These are phyloP conservation scores for Phytophthora sp. DNA, from an alignment of 352 stramenopile genomes.

Conservation along the genomic window DNA sequence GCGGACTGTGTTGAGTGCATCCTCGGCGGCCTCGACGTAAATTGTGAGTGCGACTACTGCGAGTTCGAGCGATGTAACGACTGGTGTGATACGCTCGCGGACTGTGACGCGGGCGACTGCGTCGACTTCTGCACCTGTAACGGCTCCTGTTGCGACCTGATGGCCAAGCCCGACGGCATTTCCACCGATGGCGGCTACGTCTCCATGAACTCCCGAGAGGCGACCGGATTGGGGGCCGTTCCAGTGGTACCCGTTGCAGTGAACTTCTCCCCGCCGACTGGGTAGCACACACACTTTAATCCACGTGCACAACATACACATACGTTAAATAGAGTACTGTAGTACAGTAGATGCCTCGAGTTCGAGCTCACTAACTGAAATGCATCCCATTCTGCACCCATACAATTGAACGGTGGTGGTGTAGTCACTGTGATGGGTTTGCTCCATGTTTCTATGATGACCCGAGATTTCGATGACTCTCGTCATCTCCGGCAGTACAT, in stretches of 20 bases:
- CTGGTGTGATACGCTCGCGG: conserved; percentile 15
- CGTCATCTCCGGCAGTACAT: conserved; percentile 2
- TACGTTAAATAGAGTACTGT: too few relatives aligned
- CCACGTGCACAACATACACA: not conserved
- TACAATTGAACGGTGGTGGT: not conserved
- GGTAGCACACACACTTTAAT: too few relatives aligned
- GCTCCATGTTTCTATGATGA: conserved; percentile 9
- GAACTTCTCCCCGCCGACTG: too few relatives aligned
- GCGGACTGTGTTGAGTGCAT: conserved; percentile 18
- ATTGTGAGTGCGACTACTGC: conserved; percentile 14
- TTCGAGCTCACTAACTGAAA: not conserved
- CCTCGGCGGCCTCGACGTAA: conserved; percentile 11
- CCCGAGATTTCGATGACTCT: conserved; percentile 6
- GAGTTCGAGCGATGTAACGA: conserved; percentile 14
- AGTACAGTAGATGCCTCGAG: too few relatives aligned
- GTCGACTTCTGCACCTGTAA: conserved; percentile 16
- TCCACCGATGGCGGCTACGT: not conserved
- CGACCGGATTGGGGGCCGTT: not conserved
- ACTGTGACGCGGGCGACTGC: conserved; percentile 26
- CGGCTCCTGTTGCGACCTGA: conserved; percentile 7
- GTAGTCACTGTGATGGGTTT: conserved; percentile 1
- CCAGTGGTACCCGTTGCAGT: conserved; percentile 9
- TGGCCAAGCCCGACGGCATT: too few relatives aligned
- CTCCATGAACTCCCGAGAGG: conserved; percentile 10
- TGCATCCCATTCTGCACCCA: not conserved